Base-by-base conservation (phyloP, 345 rosid genomes). In the Cochlearia excelsa region DNA sequence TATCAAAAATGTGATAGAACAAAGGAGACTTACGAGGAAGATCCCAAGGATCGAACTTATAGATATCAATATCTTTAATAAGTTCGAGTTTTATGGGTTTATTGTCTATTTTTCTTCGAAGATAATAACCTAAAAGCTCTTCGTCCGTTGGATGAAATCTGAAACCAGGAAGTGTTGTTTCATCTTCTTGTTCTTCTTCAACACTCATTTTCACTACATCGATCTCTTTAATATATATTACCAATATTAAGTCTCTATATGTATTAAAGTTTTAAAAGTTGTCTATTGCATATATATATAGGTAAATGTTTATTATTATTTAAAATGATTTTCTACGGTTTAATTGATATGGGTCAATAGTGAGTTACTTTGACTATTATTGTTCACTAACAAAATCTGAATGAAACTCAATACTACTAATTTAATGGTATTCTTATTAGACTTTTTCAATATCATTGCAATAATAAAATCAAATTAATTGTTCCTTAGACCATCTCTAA, bases 31-130 rank as follows among this genome's bases (percentile, higher is more conserved):
- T 71, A 71, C 85, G 74, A 34, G 79, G 79, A 60, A 81, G 85
- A 71, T 78, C 84, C 84, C 84, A 80, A 9, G 84, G 84, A 68
- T 80, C 79, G 50, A 62, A 70, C 61, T 80, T 75, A 53, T 81
- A 81, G 70, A 81, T 77, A 44, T 81, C 82, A 31, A 75, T 59
- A 7, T 68, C 67, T 68, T 76, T 81, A 44, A 81, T 81, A 57
- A 81, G 54, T 41, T 81, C 76, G 54, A 81, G 63, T 51, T 30
- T 57, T 35, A 74, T 67, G 40, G 65, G 51, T 64, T 76, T 78
- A 61, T 76, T 81, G 47, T 81, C 81, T 23, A 81, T 80, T 62
- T 81, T 78, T 57, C 82, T 66, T 42, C 59, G 80, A 11, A 81
- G 85, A 63, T 81, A 81, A 66, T 65, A 81, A 34, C 66, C 80